These are phyloP conservation scores for Leccinum olivaceopallidum DNA, from an alignment of 768 basidiomycete species.

Conservation along the genomic window DNA sequence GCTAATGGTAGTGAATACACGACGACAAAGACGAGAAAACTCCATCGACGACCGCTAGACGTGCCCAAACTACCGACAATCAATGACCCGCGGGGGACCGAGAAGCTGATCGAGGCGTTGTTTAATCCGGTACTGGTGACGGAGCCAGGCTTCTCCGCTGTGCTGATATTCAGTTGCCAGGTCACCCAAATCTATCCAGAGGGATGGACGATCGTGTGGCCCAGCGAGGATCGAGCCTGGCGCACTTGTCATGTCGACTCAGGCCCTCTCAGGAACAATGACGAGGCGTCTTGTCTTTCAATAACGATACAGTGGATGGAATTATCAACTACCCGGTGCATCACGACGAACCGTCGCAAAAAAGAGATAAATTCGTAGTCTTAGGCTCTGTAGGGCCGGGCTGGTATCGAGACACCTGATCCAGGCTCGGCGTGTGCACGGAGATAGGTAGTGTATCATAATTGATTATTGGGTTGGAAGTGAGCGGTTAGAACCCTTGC, in stretches of 20 bases:
- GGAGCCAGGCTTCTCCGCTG: constrained; percentile 1
- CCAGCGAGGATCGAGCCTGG: too few relatives aligned
- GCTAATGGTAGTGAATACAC: not conserved
- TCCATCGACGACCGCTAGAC: constrained; percentile 30
- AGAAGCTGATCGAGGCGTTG: constrained; percentile 72
- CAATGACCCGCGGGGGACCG: constrained; percentile 66
- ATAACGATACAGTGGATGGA: not conserved
- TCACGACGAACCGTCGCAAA: not conserved
- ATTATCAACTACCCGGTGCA: constrained; percentile 15
- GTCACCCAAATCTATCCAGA: too few relatives aligned
- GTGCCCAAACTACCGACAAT: constrained; percentile 46
- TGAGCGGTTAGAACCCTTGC: constrained; percentile 87
- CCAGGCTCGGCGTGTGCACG: constrained; percentile 61
- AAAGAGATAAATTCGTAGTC: not conserved
- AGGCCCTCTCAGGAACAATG: not conserved
- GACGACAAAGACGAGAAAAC: constrained; percentile 19
- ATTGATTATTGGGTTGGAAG: constrained; percentile 78
- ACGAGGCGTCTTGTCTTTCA: not conserved
- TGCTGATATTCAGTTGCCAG: too few relatives aligned
- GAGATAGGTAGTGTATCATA: constrained; percentile 83
- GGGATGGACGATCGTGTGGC: too few relatives aligned
- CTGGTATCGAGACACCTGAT: constrained; percentile 47
- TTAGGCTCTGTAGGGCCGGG: constrained; percentile 31
- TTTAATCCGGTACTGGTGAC: constrained; percentile 60
- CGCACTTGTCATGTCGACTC: not conserved